A percentile compares a stretch with the other conserved stretches of the same genome.
phyloP scores from a whole-genome alignment of 495 filamentous ascomycete species.

The Podospora bellae-mahoneyi region DNA sequence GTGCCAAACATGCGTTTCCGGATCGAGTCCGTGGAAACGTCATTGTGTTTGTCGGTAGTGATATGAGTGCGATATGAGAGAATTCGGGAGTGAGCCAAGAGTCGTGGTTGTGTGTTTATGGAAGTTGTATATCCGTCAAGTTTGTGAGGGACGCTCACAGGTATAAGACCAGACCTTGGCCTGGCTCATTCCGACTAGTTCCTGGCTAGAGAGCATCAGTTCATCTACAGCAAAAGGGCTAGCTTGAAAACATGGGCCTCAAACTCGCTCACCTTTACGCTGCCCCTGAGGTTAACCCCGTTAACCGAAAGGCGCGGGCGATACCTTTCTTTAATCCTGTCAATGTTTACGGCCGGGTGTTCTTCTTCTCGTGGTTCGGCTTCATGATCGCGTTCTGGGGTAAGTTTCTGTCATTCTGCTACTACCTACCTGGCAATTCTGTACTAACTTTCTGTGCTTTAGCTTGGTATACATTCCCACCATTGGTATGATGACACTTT shows the following conservation, averaged over 20 bases:
- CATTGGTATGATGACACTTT: slow-evolving; percentile 55
- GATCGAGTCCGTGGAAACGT: slow-evolving; percentile 16
- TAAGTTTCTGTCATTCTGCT: too few species aligned
- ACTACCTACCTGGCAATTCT: too few species aligned
- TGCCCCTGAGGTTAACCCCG: slow-evolving; percentile 65
- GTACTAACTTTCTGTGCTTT: too few species aligned
- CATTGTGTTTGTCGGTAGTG: not conserved
- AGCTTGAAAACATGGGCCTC: slow-evolving; percentile 35
- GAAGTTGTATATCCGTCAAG: not conserved
- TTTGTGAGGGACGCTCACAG: not conserved
- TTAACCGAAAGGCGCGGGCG: slow-evolving; percentile 73
- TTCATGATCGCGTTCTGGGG: slow-evolving; percentile 93
- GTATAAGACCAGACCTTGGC: not conserved
- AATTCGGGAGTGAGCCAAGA: not conserved
- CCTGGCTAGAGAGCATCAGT: not conserved
- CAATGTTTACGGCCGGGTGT: slow-evolving; percentile 80
- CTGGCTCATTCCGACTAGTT: not conserved
- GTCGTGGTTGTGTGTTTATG: not conserved
- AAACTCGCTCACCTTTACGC: slow-evolving; percentile 52
- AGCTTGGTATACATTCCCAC: slow-evolving; percentile 79
- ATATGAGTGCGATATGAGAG: slow-evolving; percentile 1
- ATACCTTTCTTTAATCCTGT: slow-evolving; percentile 78
- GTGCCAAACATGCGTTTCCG: slow-evolving; percentile 15
- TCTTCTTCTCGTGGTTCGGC: slow-evolving; percentile 90
- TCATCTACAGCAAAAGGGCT: not conserved